These are phyloP conservation scores for Eucalyptus urophylla DNA, from an alignment of 345 rosid genomes.

Conservation along the genomic window DNA sequence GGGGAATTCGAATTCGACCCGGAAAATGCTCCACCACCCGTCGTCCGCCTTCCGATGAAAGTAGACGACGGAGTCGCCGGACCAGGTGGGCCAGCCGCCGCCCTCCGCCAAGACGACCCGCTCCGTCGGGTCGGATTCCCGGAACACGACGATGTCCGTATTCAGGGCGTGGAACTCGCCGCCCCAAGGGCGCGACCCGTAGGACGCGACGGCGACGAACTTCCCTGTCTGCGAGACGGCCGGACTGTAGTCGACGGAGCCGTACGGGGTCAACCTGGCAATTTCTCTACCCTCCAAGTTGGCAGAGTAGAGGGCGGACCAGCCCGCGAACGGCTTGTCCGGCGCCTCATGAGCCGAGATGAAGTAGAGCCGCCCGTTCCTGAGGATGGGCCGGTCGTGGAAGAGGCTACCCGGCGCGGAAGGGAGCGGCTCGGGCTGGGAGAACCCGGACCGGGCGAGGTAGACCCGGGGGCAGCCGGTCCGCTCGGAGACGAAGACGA, in stretches of 20 bases:
- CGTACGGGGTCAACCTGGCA: slow-evolving; percentile 50
- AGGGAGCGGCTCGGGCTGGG: slow-evolving; percentile 32
- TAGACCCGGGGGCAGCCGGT: slow-evolving; percentile 33
- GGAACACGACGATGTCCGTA: slow-evolving; percentile 60
- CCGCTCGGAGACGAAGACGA: slow-evolving; percentile 68
- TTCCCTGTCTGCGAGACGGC: slow-evolving; percentile 48
- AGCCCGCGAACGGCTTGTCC: slow-evolving; percentile 36
- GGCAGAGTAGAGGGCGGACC: slow-evolving; percentile 54
- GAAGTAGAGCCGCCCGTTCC: slow-evolving; percentile 42
- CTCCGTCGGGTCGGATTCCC: slow-evolving; percentile 22
- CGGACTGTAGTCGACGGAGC: slow-evolving; percentile 61
- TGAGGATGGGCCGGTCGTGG: slow-evolving; percentile 66
- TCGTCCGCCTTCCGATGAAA: slow-evolving; percentile 77
- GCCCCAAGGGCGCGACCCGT: slow-evolving; percentile 61
- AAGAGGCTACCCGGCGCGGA: slow-evolving; percentile 45
- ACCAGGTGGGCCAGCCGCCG: slow-evolving; percentile 94
- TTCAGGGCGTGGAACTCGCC: slow-evolving; percentile 71
- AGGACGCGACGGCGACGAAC: slow-evolving; percentile 57
- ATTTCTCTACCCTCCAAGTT: neutral
- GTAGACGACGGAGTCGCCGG: slow-evolving; percentile 51
- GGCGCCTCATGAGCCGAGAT: slow-evolving; percentile 73
- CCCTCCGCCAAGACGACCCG: slow-evolving; percentile 36
- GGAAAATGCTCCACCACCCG: slow-evolving; percentile 94
- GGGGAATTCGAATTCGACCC: slow-evolving; percentile 14
- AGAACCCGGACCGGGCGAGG: slow-evolving; percentile 14